A percentile compares a stretch with the other conserved stretches of the same genome.
phyloP scores from a whole-genome alignment of 306 rosid species.

The Prunus campanulata region DNA sequence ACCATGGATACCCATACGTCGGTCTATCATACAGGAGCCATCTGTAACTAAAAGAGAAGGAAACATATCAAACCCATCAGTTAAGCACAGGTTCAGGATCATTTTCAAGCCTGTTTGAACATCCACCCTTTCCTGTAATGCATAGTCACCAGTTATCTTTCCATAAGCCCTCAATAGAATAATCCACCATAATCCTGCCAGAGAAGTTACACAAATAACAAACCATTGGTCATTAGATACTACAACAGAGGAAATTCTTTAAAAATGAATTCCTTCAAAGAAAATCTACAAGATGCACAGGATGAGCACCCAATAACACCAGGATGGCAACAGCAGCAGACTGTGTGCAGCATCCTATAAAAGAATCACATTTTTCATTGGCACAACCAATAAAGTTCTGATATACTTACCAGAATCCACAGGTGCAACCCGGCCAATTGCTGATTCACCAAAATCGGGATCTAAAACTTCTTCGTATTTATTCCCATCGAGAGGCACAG shows the following conservation, averaged over 20 bases:
- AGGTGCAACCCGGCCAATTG: conserved; percentile 97
- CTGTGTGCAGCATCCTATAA: neutral
- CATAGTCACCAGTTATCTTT: conserved; percentile 77
- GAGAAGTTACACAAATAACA: conserved; percentile 9
- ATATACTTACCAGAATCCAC: conserved; percentile 86
- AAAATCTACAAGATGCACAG: neutral
- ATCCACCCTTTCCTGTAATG: conserved; percentile 86
- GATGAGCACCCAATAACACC: neutral
- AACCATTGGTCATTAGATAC: conserved; percentile 10
- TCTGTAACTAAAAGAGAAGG: conserved; percentile 95
- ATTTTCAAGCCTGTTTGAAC: conserved; percentile 89
- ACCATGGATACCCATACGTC: conserved; percentile 97
- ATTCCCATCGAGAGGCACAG: conserved; percentile 43
- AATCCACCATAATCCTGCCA: conserved; percentile 96
- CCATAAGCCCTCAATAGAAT: conserved; percentile 85
- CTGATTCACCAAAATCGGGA: conserved; percentile 99
- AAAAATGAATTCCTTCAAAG: neutral
- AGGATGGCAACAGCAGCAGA: neutral
- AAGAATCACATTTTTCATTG: neutral
- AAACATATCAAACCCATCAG: conserved; percentile 94
- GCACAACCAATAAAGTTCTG: conserved; percentile 3
- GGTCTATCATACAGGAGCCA: conserved; percentile 99
- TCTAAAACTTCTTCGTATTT: conserved; percentile 74
- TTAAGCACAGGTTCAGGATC: conserved; percentile 84
- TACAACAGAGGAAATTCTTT: neutral